Evolutionary conservation across 2,329 filamentous ascomycete species (phyloP), one percentile per base, ranked within the genome.

Genomic region (Lasiodiplodia gonubiensis): DNA sequence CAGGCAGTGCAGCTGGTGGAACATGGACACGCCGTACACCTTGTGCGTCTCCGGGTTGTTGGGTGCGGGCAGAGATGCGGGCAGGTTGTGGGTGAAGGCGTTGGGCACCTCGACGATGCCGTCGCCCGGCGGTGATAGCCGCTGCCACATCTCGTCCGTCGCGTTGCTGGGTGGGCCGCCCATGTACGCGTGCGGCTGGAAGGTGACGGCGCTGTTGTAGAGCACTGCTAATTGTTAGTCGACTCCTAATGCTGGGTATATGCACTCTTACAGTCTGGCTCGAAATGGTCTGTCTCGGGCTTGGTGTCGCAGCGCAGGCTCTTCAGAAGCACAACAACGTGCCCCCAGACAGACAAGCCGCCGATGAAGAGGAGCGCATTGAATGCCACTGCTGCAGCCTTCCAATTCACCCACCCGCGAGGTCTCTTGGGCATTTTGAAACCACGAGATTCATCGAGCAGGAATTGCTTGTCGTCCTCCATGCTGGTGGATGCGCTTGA

Each of bases 1-100:
- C 12, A 78, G 67, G 68, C 77, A 78, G 67, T 77, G 75, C 11
- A 78, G 70, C 65, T 78, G 71, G 67, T 72, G 71, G 68, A 72
- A 72, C 33, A 72, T 70, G 68, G 70, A 69, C 59, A 72, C 70
- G 35, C 69, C 69, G 54, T 63, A 63, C 42, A 51, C 59, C 23
- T 48, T 48, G 25, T 27, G 21, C 23, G 39, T 51, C 42, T 49
- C 42, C 3, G 59, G 59, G 8, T n/a, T 21, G 53, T 57, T 57
- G 1, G 59, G 59, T 16, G 42, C 39, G 3, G 42, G 39, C 5
- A 63, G 59, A 25, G 59, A 49, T 3, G 59, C 59, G 14, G 59
- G 59, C 14, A 63, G 59, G 39, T 51, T 63, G 3, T 23, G 11
- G 11, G 42, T 48, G 59, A 49, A 51, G 2, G n/a, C 39, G 39